Conservation (phyloP, 129 eudicot genomes). For the Cynara cardunculus region DNA sequence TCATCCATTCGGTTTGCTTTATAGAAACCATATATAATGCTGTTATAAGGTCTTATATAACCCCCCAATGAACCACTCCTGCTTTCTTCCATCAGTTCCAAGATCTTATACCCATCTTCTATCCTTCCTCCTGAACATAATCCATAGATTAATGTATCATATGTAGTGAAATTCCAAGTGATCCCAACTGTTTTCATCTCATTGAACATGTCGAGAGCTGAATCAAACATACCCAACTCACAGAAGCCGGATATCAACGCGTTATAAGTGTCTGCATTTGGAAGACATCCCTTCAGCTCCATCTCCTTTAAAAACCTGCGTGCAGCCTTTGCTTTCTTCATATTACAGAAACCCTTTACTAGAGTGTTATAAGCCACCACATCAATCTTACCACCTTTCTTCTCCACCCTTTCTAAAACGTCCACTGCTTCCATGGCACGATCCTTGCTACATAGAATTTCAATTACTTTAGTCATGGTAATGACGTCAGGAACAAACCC, state of each 20-base stretch:
- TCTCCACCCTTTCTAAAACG: constrained; percentile 63
- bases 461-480: constrained; percentile 61
- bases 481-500: constrained; percentile 78
- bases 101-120: constrained; percentile 55
- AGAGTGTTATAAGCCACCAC: constrained; percentile 80
- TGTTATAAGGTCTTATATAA: constrained; percentile 59
- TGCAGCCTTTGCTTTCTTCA: constrained; percentile 65
- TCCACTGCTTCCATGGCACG: constrained; percentile 73
- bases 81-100: constrained; percentile 65
- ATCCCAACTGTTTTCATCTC: constrained; percentile 70
- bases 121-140: constrained; percentile 63
- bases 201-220: constrained; percentile 62
- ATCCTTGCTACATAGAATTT: constrained; percentile 47
- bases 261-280: constrained; percentile 71
- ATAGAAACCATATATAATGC: constrained; percentile 62
- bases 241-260: constrained; percentile 63
- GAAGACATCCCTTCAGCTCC: constrained; percentile 84
- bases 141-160: constrained; percentile 59
- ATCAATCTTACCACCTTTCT: constrained; percentile 63
- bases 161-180: constrained; percentile 47
- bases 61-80: constrained; percentile 25
- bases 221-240: constrained; percentile 48
- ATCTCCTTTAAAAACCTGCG: constrained; percentile 55
- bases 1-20: constrained; percentile 38
- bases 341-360: constrained; percentile 59